Evolutionary conservation across 164 flowering plant genomes (phyloP), one percentile per base, ranked within the genome.

Genomic region (Umbellularia californica): DNA sequence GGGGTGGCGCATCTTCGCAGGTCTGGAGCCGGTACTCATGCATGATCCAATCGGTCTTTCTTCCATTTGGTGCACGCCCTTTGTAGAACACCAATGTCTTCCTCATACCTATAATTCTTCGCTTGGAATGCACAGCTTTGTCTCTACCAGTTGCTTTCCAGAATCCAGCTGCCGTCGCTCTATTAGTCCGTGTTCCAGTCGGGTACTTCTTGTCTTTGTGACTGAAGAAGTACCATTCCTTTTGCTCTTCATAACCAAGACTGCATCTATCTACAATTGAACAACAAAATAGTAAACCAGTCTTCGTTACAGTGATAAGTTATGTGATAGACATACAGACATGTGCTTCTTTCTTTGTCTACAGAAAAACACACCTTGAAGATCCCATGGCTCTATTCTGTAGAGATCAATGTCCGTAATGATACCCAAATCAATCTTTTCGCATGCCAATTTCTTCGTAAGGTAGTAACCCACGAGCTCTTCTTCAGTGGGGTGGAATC

Each of bases 61-160:
- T 79, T 15, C 96, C 96, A 68, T 90, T 90, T 3, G 96, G 96
- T 0, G 96, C 96, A 0, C 96, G 90, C 13, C 96, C 96, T 70
- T 84, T 87, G 82, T 91, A 91, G 83, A 85, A 91, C 11, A 91
- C 96, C 2, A 91, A 83, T n/a, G 96, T 91, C 81, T 91, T 91
- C 74, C 96, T 83, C 96, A 91, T 90, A 23, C 96, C 93, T 51
- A 91, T 88, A 19, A 90, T 75, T 50, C 74, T 82, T 75, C 84
- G 81, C 80, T 87, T 90, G 0, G 90, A 86, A n/a, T 84, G 79
- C 74, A 91, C 92, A 0, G 92, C 91, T 75, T 91, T 91, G 81
- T 91, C 96, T 51, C 96, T 77, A 14, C 96, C 96, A 0, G 96
- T 91, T 0, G 96, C 96, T 82, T 91, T 91, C 96, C 96, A 91